Evolutionary conservation across 139 green algal genomes (phyloP).

Genomic region (Chlamydomonas schloesseri): DNA sequence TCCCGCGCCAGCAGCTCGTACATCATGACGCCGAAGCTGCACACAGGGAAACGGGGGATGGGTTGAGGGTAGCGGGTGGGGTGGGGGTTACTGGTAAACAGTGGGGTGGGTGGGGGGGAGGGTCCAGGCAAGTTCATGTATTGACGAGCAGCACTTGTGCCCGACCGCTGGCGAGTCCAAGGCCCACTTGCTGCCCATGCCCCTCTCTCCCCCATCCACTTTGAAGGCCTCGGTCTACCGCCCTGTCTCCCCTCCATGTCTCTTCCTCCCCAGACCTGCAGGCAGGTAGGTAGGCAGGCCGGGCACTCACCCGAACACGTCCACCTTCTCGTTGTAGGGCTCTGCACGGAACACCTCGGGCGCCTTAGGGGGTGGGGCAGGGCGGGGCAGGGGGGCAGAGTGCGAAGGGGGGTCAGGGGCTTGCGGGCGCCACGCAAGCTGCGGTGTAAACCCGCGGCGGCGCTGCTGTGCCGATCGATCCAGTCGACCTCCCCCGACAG

Average conservation of each 20-base stretch:
- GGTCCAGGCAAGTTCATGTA: no score
- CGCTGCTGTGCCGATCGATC: no score
- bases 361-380: conserved; percentile 20
- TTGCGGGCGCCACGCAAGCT: neutral
- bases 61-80: neutral
- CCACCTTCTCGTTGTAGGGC: conserved; percentile 76
- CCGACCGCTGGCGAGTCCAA: no score
- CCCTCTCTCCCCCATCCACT: no score
- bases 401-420: neutral
- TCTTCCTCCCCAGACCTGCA: no score
- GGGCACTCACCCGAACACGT: conserved; percentile 71
- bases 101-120: neutral
- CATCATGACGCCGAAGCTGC: conserved; percentile 73
- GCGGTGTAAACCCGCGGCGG: no score
- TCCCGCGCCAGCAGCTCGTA: conserved; percentile 50
- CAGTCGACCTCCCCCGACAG: no score
- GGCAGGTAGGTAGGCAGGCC: no score
- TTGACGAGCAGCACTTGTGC: no score
- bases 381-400: neutral
- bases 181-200: no score
- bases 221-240: no score
- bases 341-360: conserved; percentile 67
- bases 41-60: neutral
- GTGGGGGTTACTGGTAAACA: neutral
- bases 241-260: no score